phyloP scores from a whole-genome alignment of 1,284 basidiomycete species.

The Cutaneotrichosporon daszewskae region DNA sequence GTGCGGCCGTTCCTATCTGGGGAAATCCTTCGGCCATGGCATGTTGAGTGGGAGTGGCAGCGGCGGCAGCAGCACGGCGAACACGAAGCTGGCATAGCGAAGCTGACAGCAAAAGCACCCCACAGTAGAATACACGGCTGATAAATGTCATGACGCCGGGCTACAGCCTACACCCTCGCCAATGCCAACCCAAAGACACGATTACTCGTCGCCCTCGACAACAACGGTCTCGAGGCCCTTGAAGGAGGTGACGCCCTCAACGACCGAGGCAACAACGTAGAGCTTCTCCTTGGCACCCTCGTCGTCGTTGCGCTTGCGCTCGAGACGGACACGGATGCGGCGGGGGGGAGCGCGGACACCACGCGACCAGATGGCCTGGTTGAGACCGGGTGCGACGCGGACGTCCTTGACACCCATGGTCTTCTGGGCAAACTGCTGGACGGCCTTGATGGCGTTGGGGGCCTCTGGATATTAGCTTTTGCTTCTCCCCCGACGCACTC shows the following conservation, averaged over 20 bases:
- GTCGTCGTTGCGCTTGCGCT: slow-evolving; percentile 91
- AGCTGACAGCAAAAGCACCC: too few relatives aligned
- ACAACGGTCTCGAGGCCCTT: slow-evolving; percentile 81
- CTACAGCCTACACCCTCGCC: slow-evolving; percentile 21
- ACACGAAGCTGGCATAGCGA: too few relatives aligned
- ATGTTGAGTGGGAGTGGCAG: too few relatives aligned
- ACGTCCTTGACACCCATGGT: slow-evolving; percentile 91
- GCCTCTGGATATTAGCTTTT: slow-evolving; percentile 50
- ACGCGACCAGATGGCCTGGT: slow-evolving; percentile 83
- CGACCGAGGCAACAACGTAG: slow-evolving; percentile 80
- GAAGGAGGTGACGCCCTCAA: slow-evolving; percentile 68
- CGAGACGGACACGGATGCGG: slow-evolving; percentile 81
- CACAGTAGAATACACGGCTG: slow-evolving; percentile 22
- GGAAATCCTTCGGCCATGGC: too few relatives aligned
- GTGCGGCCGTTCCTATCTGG: too few relatives aligned
- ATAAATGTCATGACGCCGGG: slow-evolving; percentile 23
- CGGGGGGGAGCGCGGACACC: slow-evolving; percentile 82
- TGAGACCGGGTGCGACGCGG: slow-evolving; percentile 84
- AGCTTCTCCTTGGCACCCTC: slow-evolving; percentile 97
- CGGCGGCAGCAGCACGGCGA: too few relatives aligned
- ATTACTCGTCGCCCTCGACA: slow-evolving; percentile 61
- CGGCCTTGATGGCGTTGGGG: slow-evolving; percentile 87
- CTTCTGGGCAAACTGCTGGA: slow-evolving; percentile 81
- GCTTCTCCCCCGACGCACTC: slow-evolving; percentile 48
- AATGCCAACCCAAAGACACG: slow-evolving; percentile 2